Evolutionary conservation across 352 stramenopile genomes (phyloP), one percentile per base, ranked within the genome.

Genomic region (Globisporangium acanthophoron): DNA sequence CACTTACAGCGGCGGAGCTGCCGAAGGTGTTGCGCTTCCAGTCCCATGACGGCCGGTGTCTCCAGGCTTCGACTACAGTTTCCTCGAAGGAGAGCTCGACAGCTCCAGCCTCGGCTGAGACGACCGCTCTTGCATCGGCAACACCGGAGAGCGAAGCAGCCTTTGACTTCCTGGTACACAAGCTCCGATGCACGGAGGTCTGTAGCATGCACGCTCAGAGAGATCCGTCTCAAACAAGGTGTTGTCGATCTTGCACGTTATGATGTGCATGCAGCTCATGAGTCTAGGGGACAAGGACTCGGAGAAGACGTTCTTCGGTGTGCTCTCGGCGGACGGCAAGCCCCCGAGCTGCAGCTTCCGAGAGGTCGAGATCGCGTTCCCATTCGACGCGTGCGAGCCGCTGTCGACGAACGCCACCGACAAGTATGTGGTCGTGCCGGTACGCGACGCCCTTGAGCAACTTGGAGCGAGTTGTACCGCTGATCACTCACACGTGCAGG

Each of bases 11-110:
- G 0, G 80, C 78, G 1, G 20, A 66, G 45, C 29, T 77, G 24
- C 82, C 80, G 27, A 81, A 78, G n/a, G 67, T 64, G 45, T 64
- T 90, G 39, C 75, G 66, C 20, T 90, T 92, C 58, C 66, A 82
- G 58, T 73, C 82, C 0, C 66, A 76, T 46, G 67, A 86, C 31
- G 68, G 74, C 16, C 79, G 78, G 3, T 89, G 70, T 44, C 61
- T 76, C 13, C 37, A 5, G 12, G 37, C 37, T 43, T 18, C 37
- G 37, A 40, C 35, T 40, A 7, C 11, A 9, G 9, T 11, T 6
- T 11, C 33, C 16, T 15, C 5, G 18, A 29, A 6, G 13, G 24
- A 52, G 24, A 52, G 46, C 46, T n/a, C 20, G 20, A 5, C n/a
- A 31, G 13, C 20, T 31, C 7, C 18, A 24, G 43, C 12, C n/a